Conservation (phyloP, 1,284 basidiomycete genomes). For the Trichosporon sp. region DNA sequence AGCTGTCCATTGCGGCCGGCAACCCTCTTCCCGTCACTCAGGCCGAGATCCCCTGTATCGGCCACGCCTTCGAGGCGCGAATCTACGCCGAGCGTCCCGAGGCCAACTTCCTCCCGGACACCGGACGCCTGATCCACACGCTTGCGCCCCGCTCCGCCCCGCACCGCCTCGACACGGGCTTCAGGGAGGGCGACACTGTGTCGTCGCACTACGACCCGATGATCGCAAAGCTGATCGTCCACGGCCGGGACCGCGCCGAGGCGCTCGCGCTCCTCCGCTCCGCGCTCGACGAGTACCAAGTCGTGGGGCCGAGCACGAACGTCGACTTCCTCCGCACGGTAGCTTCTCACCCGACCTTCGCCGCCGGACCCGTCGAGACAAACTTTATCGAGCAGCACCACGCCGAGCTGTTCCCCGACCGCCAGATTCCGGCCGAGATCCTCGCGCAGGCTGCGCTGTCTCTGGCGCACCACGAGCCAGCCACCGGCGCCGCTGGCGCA, state of each 20-base stretch:
- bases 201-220: conserved; percentile 91
- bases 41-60: conserved; percentile 70
- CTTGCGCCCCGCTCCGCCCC: conserved; percentile 53
- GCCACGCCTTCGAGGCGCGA: conserved; percentile 92
- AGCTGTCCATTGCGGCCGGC: conserved; percentile 83
- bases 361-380: conserved; percentile 79
- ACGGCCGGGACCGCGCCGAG: conserved; percentile 77
- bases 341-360: conserved; percentile 70
- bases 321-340: conserved; percentile 78
- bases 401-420: conserved; percentile 65
- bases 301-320: conserved; percentile 86
- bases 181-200: conserved; percentile 76
- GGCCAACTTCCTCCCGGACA: conserved; percentile 87
- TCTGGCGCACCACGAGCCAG: conserved; percentile 60
- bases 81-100: conserved; percentile 94
- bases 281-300: conserved; percentile 79
- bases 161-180: conserved; percentile 86
- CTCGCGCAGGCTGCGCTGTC: conserved; percentile 74
- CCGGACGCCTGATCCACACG: conserved; percentile 72
- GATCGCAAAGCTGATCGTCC: conserved; percentile 67
- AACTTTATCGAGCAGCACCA: conserved; percentile 74
- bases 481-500: conserved; percentile 22
- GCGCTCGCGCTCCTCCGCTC: conserved; percentile 72
- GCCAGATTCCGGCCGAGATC: conserved; percentile 57
- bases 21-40: conserved; percentile 76